Evolutionary conservation across 2,329 filamentous ascomycete species (phyloP).

Genomic region (Neofusicoccum sp.): DNA sequence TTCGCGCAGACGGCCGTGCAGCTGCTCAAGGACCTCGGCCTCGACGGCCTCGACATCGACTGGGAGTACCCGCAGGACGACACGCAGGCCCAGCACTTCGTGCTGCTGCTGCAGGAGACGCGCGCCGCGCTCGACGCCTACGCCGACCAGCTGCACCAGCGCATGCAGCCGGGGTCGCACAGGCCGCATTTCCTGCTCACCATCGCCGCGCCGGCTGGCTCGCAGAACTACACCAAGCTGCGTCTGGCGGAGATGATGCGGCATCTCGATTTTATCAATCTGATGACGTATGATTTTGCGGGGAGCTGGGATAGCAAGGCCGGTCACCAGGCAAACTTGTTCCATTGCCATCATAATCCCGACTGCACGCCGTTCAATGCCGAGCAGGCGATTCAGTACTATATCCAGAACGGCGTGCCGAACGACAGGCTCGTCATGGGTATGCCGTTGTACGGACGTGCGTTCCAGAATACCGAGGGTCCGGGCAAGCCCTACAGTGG

Average conservation of each 20-base stretch:
- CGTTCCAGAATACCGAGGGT: slow-evolving; percentile 78
- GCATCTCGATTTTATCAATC: slow-evolving; percentile 53
- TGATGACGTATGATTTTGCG: slow-evolving; percentile 61
- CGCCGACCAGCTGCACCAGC: slow-evolving; percentile 29
- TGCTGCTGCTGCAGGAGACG: slow-evolving; percentile 43
- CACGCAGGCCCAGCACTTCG: slow-evolving; percentile 44
- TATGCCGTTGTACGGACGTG: slow-evolving; percentile 89
- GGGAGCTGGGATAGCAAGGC: slow-evolving; percentile 75
- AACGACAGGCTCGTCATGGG: slow-evolving; percentile 79
- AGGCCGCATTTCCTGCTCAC: slow-evolving; percentile 41
- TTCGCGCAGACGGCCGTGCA: slow-evolving; percentile 75
- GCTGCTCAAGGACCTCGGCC: slow-evolving; percentile 77
- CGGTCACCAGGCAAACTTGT: slow-evolving; percentile 83
- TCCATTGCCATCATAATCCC: slow-evolving; percentile 59
- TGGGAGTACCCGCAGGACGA: slow-evolving; percentile 50
- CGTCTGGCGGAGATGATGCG: slow-evolving; percentile 45
- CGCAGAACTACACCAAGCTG: slow-evolving; percentile 46
- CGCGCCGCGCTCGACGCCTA: slow-evolving; percentile 45
- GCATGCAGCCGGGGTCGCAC: not conserved
- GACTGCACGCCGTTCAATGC: slow-evolving; percentile 77
- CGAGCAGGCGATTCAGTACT: slow-evolving; percentile 69
- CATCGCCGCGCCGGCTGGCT: slow-evolving; percentile 49
- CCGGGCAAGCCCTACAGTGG: slow-evolving; percentile 70
- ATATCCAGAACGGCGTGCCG: slow-evolving; percentile 63
- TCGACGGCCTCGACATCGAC: slow-evolving; percentile 57